A percentile compares a stretch with the other conserved stretches of the same genome.
Evolutionary conservation across 177 flowering plant genomes (phyloP).

Genomic region (Telopea speciosissima): DNA sequence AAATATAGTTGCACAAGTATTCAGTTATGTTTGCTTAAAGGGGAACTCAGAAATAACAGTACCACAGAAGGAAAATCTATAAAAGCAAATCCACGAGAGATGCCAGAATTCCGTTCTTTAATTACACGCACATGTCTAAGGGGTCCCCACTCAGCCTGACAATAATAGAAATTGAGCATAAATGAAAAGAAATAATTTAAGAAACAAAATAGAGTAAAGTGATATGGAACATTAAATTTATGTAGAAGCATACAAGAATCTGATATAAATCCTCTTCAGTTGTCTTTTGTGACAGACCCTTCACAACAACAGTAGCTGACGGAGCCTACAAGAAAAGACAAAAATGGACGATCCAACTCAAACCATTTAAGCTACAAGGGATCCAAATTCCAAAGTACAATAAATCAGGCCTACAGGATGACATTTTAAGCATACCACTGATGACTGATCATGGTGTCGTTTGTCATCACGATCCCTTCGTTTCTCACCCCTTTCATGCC

Average conservation of each 20-base stretch:
- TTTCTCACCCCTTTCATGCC: conserved; percentile 64
- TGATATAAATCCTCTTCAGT: conserved; percentile 93
- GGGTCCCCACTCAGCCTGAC: conserved; percentile 98
- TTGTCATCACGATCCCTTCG: conserved; percentile 78
- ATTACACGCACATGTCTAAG: conserved; percentile 97
- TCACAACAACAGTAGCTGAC: conserved; percentile 94
- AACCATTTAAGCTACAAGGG: neutral
- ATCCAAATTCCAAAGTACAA: neutral
- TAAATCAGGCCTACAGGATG: neutral
- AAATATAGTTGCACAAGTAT: neutral
- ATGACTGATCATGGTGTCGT: conserved; percentile 51
- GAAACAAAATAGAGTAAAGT: neutral
- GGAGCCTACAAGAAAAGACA: conserved; percentile 51
- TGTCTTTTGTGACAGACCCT: conserved; percentile 93
- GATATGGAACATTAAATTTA: neutral
- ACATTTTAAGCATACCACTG: conserved; percentile 46
- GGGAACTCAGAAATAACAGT: neutral
- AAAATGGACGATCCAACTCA: neutral
- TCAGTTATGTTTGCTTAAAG: neutral
- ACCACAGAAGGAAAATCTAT: conserved; percentile 97
- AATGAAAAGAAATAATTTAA: neutral
- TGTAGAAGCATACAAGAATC: conserved; percentile 54
- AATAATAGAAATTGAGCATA: neutral
- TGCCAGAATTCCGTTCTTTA: conserved; percentile 85
- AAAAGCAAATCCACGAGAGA: conserved; percentile 97